Conservation (phyloP, 441 rosid species). For the Pelargonium fulgidum region DNA sequence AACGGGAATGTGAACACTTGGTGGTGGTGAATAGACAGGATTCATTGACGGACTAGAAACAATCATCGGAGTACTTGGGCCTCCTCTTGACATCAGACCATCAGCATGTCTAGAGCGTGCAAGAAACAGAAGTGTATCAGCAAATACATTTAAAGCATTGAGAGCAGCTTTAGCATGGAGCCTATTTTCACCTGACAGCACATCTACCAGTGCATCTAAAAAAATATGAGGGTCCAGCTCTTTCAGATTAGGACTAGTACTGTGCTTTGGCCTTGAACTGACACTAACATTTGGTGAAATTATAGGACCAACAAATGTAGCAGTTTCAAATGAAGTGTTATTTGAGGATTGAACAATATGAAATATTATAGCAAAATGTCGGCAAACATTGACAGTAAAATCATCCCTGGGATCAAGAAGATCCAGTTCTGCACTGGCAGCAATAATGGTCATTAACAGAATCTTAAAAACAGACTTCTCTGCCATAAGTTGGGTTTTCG, state of each 20-base stretch:
- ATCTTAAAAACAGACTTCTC: conserved; percentile 97
- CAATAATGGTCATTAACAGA: conserved; percentile 69
- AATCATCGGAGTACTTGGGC: conserved; percentile 88
- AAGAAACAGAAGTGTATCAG: conserved; percentile 82
- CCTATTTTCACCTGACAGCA: conserved; percentile 86
- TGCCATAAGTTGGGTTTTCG: conserved; percentile 95
- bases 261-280: conserved; percentile 55
- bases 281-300: too few relatives aligned
- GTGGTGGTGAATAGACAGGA: conserved; percentile 93
- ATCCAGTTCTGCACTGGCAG: conserved; percentile 81
- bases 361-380: conserved; percentile 92
- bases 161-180: conserved; percentile 88
- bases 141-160: conserved; percentile 69
- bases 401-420: conserved; percentile 69
- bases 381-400: conserved; percentile 72
- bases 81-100: conserved; percentile 57
- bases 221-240: conserved; percentile 85
- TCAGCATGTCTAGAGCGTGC: conserved; percentile 87
- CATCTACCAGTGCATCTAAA: conserved; percentile 92
- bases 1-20: conserved; percentile 83
- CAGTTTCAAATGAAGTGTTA: conserved; percentile 41
- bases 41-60: conserved; percentile 98
- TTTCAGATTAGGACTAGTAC: conserved; percentile 54
- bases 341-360: conserved; percentile 53
- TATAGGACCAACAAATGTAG: too few relatives aligned